A percentile compares a stretch with the other conserved stretches of the same genome.
phyloP scores from a whole-genome alignment of 2,329 filamentous ascomycete genomes.

The Aspergillus fructus region DNA sequence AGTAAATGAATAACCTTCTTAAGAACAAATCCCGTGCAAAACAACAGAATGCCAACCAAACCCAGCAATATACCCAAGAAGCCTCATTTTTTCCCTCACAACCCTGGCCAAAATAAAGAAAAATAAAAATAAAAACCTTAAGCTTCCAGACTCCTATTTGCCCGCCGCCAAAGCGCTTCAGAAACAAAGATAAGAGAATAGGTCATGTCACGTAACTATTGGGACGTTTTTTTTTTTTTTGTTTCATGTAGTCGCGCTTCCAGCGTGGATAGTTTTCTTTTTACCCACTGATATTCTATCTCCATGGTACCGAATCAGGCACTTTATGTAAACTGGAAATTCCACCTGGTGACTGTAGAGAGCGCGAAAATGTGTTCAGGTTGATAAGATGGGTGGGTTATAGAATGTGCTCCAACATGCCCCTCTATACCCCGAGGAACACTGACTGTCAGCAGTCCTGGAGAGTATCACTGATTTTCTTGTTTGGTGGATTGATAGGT shows the following conservation, averaged over 20 bases:
- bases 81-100: not conserved
- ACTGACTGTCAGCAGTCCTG: constrained; percentile 27
- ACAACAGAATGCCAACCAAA: not conserved
- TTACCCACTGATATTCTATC: not conserved
- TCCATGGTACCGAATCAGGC: not conserved
- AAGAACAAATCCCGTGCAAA: not conserved
- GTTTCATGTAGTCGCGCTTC: not conserved
- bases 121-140: not conserved
- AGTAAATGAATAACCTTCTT: not conserved
- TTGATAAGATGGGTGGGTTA: not conserved
- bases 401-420: not conserved
- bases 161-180: constrained; percentile 4
- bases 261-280: not conserved
- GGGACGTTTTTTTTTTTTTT: not conserved
- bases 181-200: not conserved
- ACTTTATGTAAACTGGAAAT: not conserved
- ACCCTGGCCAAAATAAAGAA: not conserved
- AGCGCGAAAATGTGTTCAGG: not conserved
- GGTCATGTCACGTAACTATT: constrained; percentile 12
- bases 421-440: not conserved
- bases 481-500: constrained; percentile 22
- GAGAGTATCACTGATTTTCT: constrained; percentile 32
- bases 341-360: not conserved
- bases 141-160: constrained; percentile 4
- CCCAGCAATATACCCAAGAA: not conserved